Base-by-base conservation (phyloP, 2,329 filamentous ascomycete species). In the Polychaeton citri region DNA sequence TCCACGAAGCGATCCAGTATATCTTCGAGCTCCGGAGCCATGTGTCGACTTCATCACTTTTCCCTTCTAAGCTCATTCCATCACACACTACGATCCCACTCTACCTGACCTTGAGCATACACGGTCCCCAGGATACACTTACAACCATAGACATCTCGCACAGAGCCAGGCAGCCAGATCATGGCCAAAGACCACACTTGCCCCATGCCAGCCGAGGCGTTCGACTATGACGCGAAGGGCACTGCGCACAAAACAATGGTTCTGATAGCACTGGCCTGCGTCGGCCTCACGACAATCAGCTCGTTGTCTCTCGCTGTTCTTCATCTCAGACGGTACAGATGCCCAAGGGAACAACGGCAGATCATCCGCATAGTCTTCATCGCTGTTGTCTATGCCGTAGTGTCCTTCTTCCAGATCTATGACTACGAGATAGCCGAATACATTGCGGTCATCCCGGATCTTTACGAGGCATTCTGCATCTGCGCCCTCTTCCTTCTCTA, bases 141-240 rank as follows among this genome's bases (percentile, higher is more conserved):
- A n/a, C n/a, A n/a, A n/a, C n/a, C n/a, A n/a, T n/a, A n/a, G n/a
- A n/a, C n/a, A n/a, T n/a, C n/a, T n/a, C n/a, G n/a, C n/a, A n/a
- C n/a, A n/a, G n/a, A n/a, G n/a, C n/a, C n/a, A n/a, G n/a, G n/a
- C n/a, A n/a, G n/a, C n/a, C n/a, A n/a, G n/a, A n/a, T n/a, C n/a
- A 28, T 28, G 24, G 24, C 12, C 15, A 10, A 41, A n/a, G 38
- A 43, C 21, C 33, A 30, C 12, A 38, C 38, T n/a, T 45, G 43
- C 33, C 43, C 43, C 6, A 20, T 39, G 13, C 37, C 42, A 19
- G 54, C 59, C 33, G 54, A 52, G 38, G 48, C 49, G 44, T 52
- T 51, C 39, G 60, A 49, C 30, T 56, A 49, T 31, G 57, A 57
- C 56, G 62, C 62, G 33, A 41, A 35, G 40, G 46, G 43, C 19